Evolutionary conservation across 192 early-diverging fungal genomes (phyloP), one percentile per base, ranked within the genome.

Genomic region (Jimgerdemannia lactiflua): DNA sequence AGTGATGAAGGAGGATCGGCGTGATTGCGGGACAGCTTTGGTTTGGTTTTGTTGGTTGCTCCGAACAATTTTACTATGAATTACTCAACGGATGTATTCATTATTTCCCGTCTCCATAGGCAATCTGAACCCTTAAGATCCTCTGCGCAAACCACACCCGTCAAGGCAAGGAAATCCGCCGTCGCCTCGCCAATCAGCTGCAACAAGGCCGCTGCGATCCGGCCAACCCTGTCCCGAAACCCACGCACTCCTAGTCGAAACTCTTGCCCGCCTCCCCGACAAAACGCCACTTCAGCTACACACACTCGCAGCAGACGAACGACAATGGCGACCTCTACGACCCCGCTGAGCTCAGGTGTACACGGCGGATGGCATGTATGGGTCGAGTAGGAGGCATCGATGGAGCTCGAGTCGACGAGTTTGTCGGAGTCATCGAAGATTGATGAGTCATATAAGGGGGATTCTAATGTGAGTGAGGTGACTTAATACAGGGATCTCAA

Each of bases 101-200:
- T 29, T 29, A 29, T 29, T 1, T 29, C 29, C 29, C 29, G 1
- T 29, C 29, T 0, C 29, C 29, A 29, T 29, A n/a, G n/a, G n/a
- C n/a, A n/a, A n/a, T n/a, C n/a, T n/a, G n/a, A n/a, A 1, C 29
- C 29, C 29, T 29, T 29, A 29, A 29, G 29, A 0, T 29, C 29
- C 29, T 29, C 1, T 29, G 29, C 29, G 29, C 87, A 2, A 91
- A 86, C 67, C 94, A 95, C 80, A 88, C 85, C 11, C 78, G 91
- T 11, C 84, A 89, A 73, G 92, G 86, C 19, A 89, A 90, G 75
- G 90, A 92, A 39, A 72, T 94, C 2, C 85, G 71, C 29, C 80
- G 92, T 20, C 67, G 67, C 18, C 6, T 68, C 29, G 9, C 8
- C 67, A 59, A 59, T 10, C 2, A 7, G 8, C 40, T 19, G 6